Percentiles rank a stretch among this genome's conserved stretches.
Conservation (phyloP, 2,329 filamentous ascomycete genomes). For the Mycogone perniciosa region DNA sequence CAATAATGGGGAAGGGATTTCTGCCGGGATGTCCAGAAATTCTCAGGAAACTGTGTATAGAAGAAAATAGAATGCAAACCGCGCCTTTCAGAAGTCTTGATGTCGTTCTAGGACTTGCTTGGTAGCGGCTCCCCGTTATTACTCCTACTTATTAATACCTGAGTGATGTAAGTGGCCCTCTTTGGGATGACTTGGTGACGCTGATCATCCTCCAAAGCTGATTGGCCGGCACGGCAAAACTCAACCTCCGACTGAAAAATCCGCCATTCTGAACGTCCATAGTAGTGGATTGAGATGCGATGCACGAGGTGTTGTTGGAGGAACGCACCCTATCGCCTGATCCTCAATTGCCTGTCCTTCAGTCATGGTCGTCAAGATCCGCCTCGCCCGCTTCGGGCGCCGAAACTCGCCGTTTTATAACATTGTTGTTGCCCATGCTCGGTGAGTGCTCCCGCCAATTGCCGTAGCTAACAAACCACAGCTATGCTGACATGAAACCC, state of each 20-base stretch:
- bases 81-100: constrained; percentile 3
- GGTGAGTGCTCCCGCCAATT: constrained; percentile 41
- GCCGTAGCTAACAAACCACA: background rate
- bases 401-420: constrained; percentile 91
- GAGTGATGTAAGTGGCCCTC: constrained; percentile 8
- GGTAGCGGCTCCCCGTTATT: background rate
- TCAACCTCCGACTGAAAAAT: constrained; percentile 23
- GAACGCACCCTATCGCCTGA: constrained; percentile 7
- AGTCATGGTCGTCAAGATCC: constrained; percentile 85
- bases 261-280: constrained; percentile 1
- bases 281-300: background rate
- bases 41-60: background rate
- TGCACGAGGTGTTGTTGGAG: background rate
- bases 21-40: no score
- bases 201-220: constrained; percentile 20
- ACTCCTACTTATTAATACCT: background rate
- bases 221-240: constrained; percentile 33
- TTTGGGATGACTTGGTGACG: background rate
- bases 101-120: constrained; percentile 1
- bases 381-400: constrained; percentile 88
- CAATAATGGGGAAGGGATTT: background rate
- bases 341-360: background rate
- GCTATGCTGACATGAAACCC: constrained; percentile 23
- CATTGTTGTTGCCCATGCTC: constrained; percentile 89
- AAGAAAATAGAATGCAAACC: no score